Percentiles rank a stretch among this genome's conserved stretches.
Conservation (phyloP, 2,329 filamentous ascomycete species). For the Cladobotryum protrusum region DNA sequence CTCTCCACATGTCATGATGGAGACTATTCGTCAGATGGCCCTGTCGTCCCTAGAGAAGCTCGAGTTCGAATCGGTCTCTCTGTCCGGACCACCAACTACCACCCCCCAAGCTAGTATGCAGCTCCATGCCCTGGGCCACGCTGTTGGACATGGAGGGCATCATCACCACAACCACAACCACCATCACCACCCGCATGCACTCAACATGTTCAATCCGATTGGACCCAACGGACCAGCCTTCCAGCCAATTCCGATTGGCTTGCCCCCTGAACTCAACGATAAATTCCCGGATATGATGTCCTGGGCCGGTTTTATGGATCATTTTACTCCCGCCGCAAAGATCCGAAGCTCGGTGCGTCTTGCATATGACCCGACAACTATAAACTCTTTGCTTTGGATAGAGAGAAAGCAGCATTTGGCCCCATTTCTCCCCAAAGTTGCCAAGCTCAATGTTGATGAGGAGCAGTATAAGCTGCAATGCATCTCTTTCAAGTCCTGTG, state of each 20-base stretch:
- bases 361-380: not conserved
- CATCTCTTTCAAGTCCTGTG: conserved; percentile 54
- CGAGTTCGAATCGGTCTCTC: conserved; percentile 57
- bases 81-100: conserved; percentile 42
- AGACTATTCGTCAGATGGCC: conserved; percentile 44
- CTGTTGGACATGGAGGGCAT: not conserved
- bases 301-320: conserved; percentile 38
- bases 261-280: not conserved
- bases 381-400: not conserved
- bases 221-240: not conserved
- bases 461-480: conserved; percentile 25
- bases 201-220: not conserved
- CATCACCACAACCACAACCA: not conserved
- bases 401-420: not conserved
- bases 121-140: conserved; percentile 7
- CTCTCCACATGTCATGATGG: conserved; percentile 49
- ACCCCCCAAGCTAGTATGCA: conserved; percentile 14
- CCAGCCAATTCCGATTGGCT: not conserved
- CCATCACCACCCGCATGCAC: too few species aligned
- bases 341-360: conserved; percentile 13
- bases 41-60: conserved; percentile 44
- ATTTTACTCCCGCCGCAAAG: conserved; percentile 33
- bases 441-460: conserved; percentile 21
- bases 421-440: conserved; percentile 2
- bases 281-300: conserved; percentile 24